Conservation (phyloP, 2,329 filamentous ascomycete genomes). For the Aureobasidium melanogenum region DNA sequence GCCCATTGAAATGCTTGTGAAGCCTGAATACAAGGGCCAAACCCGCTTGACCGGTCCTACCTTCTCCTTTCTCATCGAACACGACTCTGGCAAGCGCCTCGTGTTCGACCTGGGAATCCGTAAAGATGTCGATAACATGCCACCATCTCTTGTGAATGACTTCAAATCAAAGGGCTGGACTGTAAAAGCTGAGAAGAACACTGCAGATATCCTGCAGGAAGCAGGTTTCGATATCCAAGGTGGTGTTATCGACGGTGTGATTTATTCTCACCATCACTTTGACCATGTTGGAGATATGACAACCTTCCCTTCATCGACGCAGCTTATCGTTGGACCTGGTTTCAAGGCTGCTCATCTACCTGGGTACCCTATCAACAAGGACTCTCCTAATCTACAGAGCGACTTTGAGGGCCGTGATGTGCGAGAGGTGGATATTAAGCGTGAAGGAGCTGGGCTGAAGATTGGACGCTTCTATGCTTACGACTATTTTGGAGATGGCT, state of each 20-base stretch:
- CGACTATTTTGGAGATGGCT: slow-evolving; percentile 50
- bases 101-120: slow-evolving; percentile 41
- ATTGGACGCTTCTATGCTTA: slow-evolving; percentile 39
- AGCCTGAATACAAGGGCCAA: slow-evolving; percentile 32
- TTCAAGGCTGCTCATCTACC: slow-evolving; percentile 36
- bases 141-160: slow-evolving; percentile 23
- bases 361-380: slow-evolving; percentile 34
- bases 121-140: slow-evolving; percentile 37
- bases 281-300: slow-evolving; percentile 33
- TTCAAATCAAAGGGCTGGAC: slow-evolving; percentile 27
- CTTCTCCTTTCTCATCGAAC: slow-evolving; percentile 41
- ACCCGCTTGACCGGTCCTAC: slow-evolving; percentile 31
- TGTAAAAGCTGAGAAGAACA: slow-evolving; percentile 35
- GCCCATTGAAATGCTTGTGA: slow-evolving; percentile 26
- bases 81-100: slow-evolving; percentile 32
- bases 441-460: slow-evolving; percentile 26
- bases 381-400: slow-evolving; percentile 31
- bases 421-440: slow-evolving; percentile 27
- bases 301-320: slow-evolving; percentile 34
- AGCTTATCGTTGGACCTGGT: slow-evolving; percentile 40
- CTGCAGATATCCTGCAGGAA: slow-evolving; percentile 33
- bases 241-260: slow-evolving; percentile 24
- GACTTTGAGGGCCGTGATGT: slow-evolving; percentile 34
- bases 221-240: slow-evolving; percentile 31
- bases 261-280: slow-evolving; percentile 23